Evolutionary conservation across 1,139 yeast species (phyloP).

Genomic region (Hansenula lynferdii): DNA sequence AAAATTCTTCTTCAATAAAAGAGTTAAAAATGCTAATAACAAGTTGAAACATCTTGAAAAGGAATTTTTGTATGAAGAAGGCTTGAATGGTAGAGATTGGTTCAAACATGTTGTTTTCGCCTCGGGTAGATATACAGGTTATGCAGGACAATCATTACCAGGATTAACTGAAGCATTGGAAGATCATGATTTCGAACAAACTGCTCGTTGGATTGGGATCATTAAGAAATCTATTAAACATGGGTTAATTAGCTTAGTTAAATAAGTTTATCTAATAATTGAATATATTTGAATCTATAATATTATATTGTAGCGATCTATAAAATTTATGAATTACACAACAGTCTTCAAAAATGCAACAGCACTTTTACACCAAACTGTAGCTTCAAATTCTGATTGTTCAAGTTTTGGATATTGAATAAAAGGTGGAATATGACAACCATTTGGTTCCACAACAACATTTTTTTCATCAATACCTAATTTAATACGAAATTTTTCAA

Average conservation of each 20-base stretch:
- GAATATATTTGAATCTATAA: too few species aligned
- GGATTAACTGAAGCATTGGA: conserved; percentile 78
- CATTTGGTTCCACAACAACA: conserved; percentile 7
- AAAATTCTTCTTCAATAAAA: conserved; percentile 21
- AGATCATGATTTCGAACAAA: conserved; percentile 50
- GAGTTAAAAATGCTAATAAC: conserved; percentile 31
- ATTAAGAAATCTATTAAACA: conserved; percentile 32
- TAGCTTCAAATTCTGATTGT: background rate
- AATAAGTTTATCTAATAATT: too few species aligned
- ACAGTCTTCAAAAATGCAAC: background rate
- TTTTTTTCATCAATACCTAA: background rate
- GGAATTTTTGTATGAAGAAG: conserved; percentile 55
- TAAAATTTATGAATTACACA: too few species aligned
- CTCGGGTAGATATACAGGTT: conserved; percentile 82
- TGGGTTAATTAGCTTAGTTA: conserved; percentile 9
- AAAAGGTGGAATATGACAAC: conserved; percentile 8
- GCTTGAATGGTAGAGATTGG: conserved; percentile 73
- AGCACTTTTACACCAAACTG: background rate
- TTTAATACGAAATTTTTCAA: conserved; percentile 1
- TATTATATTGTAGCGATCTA: too few species aligned
- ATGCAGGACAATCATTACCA: conserved; percentile 78
- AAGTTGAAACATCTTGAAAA: conserved; percentile 57
- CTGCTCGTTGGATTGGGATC: conserved; percentile 54
- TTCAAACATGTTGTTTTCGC: conserved; percentile 83
- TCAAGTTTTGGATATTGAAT: background rate